phyloP scores from a whole-genome alignment of 495 filamentous ascomycete genomes.

The Penicillium pancosmium region DNA sequence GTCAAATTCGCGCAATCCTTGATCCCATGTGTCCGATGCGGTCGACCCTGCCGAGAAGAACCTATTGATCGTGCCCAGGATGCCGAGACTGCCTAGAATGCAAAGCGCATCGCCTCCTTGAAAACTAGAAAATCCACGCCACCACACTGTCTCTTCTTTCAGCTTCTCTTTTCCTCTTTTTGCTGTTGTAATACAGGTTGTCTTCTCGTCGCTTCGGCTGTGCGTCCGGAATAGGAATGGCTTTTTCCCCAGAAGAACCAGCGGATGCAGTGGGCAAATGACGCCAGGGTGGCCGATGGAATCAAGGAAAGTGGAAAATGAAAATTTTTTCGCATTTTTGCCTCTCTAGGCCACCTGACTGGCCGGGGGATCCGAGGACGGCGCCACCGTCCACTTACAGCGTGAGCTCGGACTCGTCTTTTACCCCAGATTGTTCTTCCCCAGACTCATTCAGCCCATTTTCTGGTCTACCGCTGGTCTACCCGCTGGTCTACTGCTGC shows the following conservation, averaged over 20 bases:
- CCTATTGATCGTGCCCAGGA: conserved; percentile 6
- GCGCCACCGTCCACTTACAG: conserved; percentile 19
- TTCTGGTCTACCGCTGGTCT: neutral
- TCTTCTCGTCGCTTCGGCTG: neutral
- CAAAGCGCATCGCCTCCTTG: neutral
- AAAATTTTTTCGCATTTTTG: conserved; percentile 15
- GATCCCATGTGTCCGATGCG: conserved; percentile 9
- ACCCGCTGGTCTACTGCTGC: too few species aligned
- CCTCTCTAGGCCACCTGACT: conserved; percentile 17
- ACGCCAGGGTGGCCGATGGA: conserved; percentile 5
- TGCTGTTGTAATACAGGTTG: neutral
- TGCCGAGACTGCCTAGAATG: conserved; percentile 12
- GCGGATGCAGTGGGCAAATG: conserved; percentile 5
- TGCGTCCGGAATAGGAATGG: conserved; percentile 1
- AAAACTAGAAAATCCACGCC: neutral
- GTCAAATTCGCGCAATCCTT: conserved; percentile 23
- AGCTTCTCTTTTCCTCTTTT: neutral
- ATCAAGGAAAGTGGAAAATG: neutral
- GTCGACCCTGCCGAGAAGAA: conserved; percentile 9
- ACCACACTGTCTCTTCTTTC: conserved; percentile 3
- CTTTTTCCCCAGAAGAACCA: conserved; percentile 6
- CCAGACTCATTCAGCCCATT: conserved; percentile 20
- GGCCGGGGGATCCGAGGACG: conserved; percentile 28
- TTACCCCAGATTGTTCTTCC: conserved; percentile 33
- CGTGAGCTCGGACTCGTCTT: conserved; percentile 2